A percentile compares a stretch with the other conserved stretches of the same genome.
Evolutionary conservation across 129 eudicot species (phyloP).

Genomic region (Arctium minus): DNA sequence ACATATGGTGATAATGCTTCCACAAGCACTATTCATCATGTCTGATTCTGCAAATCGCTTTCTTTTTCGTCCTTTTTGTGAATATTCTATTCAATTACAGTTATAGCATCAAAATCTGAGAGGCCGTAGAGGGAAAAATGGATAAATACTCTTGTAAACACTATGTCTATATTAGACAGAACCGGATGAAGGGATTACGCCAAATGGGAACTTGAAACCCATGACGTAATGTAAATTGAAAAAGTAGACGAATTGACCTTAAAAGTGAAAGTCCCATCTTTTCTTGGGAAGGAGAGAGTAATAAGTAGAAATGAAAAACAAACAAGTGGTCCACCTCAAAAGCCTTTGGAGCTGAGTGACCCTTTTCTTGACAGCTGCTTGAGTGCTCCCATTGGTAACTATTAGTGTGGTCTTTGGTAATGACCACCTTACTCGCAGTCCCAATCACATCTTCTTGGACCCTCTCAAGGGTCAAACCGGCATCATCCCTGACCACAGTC

Average conservation of each 20-base stretch:
- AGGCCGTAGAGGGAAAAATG: too few species aligned
- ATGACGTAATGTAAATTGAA: neutral
- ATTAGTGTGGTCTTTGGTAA: slow-evolving; percentile 75
- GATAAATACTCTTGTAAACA: too few species aligned
- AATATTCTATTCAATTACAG: neutral
- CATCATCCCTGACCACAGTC: slow-evolving; percentile 74
- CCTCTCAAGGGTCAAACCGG: slow-evolving; percentile 64
- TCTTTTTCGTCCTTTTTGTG: neutral
- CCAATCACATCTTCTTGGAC: slow-evolving; percentile 61
- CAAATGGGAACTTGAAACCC: neutral
- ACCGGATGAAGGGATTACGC: neutral
- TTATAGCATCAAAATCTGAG: neutral
- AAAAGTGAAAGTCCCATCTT: too few species aligned
- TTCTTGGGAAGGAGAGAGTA: too few species aligned
- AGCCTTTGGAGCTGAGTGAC: slow-evolving; percentile 66
- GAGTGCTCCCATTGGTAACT: slow-evolving; percentile 85
- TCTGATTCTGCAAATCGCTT: too few species aligned
- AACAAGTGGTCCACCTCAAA: slow-evolving; percentile 48
- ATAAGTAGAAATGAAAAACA: neutral
- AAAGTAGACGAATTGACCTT: neutral
- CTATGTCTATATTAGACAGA: too few species aligned
- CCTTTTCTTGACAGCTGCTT: slow-evolving; percentile 55
- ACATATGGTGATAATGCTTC: too few species aligned
- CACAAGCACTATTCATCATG: too few species aligned
- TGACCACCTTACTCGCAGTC: slow-evolving; percentile 61